Evolutionary conservation across 345 rosid species (phyloP).

Genomic region (Aurinia saxatilis): DNA sequence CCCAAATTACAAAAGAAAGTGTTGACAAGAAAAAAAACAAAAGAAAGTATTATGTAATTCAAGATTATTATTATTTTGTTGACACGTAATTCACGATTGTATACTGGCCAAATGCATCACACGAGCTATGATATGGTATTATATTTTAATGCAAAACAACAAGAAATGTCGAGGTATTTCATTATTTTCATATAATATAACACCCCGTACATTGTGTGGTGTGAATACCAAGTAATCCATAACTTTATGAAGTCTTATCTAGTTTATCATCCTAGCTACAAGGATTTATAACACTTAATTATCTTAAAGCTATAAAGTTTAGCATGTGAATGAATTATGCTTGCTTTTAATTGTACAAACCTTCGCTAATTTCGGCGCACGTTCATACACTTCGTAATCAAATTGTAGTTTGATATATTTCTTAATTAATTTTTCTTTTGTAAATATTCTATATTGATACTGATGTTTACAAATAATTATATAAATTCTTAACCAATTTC

Average conservation of each 20-base stretch:
- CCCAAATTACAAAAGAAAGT: no score
- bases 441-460: background rate
- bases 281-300: background rate
- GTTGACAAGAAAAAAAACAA: no score
- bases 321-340: slow-evolving; percentile 25
- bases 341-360: background rate
- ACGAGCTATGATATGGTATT: background rate
- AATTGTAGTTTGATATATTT: slow-evolving; percentile 8
- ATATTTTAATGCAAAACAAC: background rate
- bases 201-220: no score
- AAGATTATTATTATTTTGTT: no score
- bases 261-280: background rate
- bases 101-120: no score
- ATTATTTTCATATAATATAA: background rate
- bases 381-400: slow-evolving; percentile 18
- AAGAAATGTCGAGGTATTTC: background rate
- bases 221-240: background rate
- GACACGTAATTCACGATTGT: no score
- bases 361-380: slow-evolving; percentile 21
- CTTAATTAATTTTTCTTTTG: no score
- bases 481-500: background rate
- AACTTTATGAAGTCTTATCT: slow-evolving; percentile 1
- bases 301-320: slow-evolving; percentile 9
- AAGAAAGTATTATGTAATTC: no score
- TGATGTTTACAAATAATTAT: background rate